Base-by-base conservation (phyloP, 2,329 filamentous ascomycete genomes). In the Fusarium xyrophilum region DNA sequence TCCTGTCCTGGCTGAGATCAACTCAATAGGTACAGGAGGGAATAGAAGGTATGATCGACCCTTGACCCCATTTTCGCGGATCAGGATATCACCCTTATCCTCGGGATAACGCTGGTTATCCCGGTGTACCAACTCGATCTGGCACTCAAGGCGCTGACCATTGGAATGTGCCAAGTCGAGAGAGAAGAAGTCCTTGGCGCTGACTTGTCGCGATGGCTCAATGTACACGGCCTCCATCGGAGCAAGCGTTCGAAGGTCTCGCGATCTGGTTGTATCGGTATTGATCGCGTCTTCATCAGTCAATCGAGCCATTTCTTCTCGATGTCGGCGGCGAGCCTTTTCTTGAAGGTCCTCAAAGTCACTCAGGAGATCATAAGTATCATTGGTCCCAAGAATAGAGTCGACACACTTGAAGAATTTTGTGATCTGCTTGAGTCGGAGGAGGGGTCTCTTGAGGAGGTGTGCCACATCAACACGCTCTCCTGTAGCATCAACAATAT, bases 391-490 rank as follows among this genome's bases (percentile, higher is more conserved):
- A 70, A 81, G 76, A 17, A 88, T 80, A 21, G 85, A 82, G 72
- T 88, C 85, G 53, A 90, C 85, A 65, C 88, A 86, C 78, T 91
- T 93, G 73, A 97, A 88, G 38, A 93, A 90, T 78, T 94, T 97
- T 43, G 90, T 84, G 65, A 99, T 87, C 78, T 94, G 92, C 78
- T 97, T 97, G 64, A 97, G 83, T 47, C 96, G 88, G 25, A 97
- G 89, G 42, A 99, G 81, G 2, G 96, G 96, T 56, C 95, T 85
- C 80, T 97, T 97, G 54, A 99, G 83, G 46, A 99, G 84, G 78
- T 96, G 96, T 11, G 94, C 94, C 48, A 99, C 96, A 76, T 98
- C 96, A 12, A 97, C 93, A 53, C 93, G 89, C 77, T 97, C 93
- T 15, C 95, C 96, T 67, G 95, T 86, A 35, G 88, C 87, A 69